phyloP scores from a whole-genome alignment of 306 rosid species.

The Malus orientalis region DNA sequence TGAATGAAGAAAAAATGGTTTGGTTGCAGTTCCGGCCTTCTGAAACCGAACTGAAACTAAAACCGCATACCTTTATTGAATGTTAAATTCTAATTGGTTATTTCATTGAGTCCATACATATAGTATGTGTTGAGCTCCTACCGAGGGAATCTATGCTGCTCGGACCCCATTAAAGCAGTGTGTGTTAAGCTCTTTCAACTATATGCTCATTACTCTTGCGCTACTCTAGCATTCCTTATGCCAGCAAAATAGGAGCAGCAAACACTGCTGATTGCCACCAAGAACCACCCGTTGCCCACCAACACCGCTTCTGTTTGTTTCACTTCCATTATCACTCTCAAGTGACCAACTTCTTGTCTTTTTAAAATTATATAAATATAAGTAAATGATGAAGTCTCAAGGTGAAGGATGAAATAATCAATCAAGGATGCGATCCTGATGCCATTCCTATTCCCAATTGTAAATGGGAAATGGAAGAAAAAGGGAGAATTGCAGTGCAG shows the following conservation, averaged over 20 bases:
- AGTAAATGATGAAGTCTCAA: background rate
- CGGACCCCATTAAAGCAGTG: constrained; percentile 58
- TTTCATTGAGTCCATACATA: no score
- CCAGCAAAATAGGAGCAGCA: background rate
- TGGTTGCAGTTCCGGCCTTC: no score
- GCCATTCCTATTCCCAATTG: background rate
- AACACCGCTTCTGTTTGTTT: background rate
- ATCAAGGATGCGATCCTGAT: background rate
- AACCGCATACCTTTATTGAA: no score
- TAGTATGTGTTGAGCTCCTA: constrained; percentile 26
- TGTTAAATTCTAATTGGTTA: no score
- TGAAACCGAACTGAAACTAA: no score
- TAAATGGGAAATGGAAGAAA: background rate
- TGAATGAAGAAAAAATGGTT: no score
- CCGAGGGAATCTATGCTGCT: constrained; percentile 82
- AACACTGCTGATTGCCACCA: background rate
- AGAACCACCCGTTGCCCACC: background rate
- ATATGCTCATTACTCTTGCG: background rate
- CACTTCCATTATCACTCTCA: background rate
- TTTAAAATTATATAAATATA: no score
- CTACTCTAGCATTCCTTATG: background rate
- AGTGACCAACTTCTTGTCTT: background rate
- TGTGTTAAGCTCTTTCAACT: background rate
- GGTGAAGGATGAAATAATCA: background rate
- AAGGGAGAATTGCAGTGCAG: background rate